Evolutionary conservation across 2,329 filamentous ascomycete genomes (phyloP).

Genomic region (Periconia macrospinosa): DNA sequence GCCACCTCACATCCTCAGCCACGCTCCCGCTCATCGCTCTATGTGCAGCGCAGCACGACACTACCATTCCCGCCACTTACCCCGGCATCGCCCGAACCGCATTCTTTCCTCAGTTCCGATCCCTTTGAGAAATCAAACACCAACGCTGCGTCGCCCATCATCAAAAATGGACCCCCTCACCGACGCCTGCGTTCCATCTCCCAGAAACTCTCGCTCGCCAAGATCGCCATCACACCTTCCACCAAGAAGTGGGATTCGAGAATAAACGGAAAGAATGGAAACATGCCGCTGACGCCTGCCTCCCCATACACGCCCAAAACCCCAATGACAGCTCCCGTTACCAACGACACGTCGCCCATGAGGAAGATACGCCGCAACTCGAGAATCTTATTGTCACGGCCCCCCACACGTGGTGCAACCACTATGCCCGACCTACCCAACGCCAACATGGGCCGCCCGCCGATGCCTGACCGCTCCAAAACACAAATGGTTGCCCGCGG

Average conservation of each 20-base stretch:
- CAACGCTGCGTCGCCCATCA: slow-evolving; percentile 34
- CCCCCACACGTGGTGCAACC: slow-evolving; percentile 22
- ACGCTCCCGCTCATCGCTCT: slow-evolving; percentile 8
- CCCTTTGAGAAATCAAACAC: slow-evolving; percentile 38
- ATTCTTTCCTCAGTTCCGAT: slow-evolving; percentile 43
- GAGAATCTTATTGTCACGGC: slow-evolving; percentile 24
- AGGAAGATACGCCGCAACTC: slow-evolving; percentile 35
- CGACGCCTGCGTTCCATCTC: slow-evolving; percentile 41
- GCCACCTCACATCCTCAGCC: slow-evolving; percentile 11
- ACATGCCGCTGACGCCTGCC: slow-evolving; percentile 22
- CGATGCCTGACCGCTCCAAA: slow-evolving; percentile 5
- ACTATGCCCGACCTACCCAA: slow-evolving; percentile 23
- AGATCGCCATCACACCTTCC: slow-evolving; percentile 39
- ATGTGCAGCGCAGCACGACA: slow-evolving; percentile 23
- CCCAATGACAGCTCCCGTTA: slow-evolving; percentile 33
- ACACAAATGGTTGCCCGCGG: slow-evolving; percentile 36
- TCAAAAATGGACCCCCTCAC: slow-evolving; percentile 36
- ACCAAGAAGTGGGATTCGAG: slow-evolving; percentile 36
- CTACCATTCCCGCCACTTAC: slow-evolving; percentile 30
- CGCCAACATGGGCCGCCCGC: slow-evolving; percentile 11
- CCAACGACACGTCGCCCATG: slow-evolving; percentile 11
- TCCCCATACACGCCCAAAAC: slow-evolving; percentile 38
- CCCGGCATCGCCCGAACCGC: slow-evolving; percentile 30
- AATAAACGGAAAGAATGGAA: slow-evolving; percentile 19
- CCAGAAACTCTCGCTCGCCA: slow-evolving; percentile 40